These are phyloP conservation scores for Guyanaporus albipodus DNA, from an alignment of 768 basidiomycete genomes.

Conservation along the genomic window DNA sequence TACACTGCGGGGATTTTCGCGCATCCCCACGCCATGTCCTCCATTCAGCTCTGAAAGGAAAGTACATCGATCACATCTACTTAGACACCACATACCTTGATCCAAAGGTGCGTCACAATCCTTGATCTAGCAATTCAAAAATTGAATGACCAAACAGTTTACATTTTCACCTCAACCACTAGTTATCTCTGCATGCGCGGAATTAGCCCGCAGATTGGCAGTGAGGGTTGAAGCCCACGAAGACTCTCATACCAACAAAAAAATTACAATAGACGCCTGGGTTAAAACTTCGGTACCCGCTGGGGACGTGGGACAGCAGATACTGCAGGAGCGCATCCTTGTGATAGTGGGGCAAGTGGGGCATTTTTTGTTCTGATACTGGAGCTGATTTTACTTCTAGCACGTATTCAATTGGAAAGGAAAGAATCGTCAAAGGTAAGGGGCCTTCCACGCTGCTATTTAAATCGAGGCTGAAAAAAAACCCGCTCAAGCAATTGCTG, in stretches of 20 bases:
- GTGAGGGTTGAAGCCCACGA: constrained; percentile 33
- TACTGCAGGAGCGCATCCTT: constrained; percentile 40
- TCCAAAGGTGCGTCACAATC: constrained; percentile 54
- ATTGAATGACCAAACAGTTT: constrained; percentile 48
- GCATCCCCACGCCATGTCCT: constrained; percentile 85
- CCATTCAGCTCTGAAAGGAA: constrained; percentile 81
- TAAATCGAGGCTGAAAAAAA: neutral
- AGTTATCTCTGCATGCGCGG: constrained; percentile 90
- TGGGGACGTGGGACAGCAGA: constrained; percentile 34
- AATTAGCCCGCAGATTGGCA: constrained; percentile 62
- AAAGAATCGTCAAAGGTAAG: constrained; percentile 91
- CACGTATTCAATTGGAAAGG: constrained; percentile 97
- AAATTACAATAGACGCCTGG: constrained; percentile 51
- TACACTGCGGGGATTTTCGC: constrained; percentile 94
- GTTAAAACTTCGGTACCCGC: constrained; percentile 30
- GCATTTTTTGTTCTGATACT: neutral
- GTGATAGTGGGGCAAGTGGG: constrained; percentile 67
- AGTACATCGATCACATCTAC: constrained; percentile 82
- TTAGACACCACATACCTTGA: constrained; percentile 96
- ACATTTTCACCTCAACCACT: constrained; percentile 94
- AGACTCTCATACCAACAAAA: constrained; percentile 19
- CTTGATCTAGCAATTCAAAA: neutral
- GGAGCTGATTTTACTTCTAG: constrained; percentile 36
- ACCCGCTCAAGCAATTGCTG: constrained; percentile 67
- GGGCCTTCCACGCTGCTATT: neutral